A percentile compares a stretch with the other conserved stretches of the same genome.
Conservation (phyloP, 441 rosid species). For the Erodium texanum region DNA sequence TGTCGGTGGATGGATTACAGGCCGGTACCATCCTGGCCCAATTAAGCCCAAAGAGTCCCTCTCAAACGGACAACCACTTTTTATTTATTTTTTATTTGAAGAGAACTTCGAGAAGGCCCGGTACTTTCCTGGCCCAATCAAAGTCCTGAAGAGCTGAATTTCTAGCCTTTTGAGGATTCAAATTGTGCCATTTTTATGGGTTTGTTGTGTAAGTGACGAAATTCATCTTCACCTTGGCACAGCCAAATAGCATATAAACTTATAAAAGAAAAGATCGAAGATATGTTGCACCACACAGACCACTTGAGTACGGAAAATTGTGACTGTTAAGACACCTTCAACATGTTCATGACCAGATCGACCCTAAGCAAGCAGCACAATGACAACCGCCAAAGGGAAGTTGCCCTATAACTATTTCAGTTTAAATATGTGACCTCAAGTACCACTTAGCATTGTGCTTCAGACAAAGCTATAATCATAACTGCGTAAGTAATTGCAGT, state of each 20-base stretch:
- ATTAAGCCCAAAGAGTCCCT: too few species aligned
- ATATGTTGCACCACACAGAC: too few species aligned
- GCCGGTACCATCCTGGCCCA: too few species aligned
- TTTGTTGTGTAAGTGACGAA: background rate
- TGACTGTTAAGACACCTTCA: background rate
- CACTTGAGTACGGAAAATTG: too few species aligned
- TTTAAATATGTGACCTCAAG: background rate
- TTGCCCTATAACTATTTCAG: constrained; percentile 4
- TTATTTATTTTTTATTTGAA: too few species aligned
- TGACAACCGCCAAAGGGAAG: background rate
- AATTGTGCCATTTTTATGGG: background rate
- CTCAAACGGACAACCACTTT: too few species aligned
- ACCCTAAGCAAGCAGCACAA: background rate
- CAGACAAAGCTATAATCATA: too few species aligned
- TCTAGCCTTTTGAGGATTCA: background rate
- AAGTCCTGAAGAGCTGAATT: too few species aligned
- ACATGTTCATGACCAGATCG: background rate
- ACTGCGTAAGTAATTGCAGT: too few species aligned
- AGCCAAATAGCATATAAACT: background rate
- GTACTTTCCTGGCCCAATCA: too few species aligned
- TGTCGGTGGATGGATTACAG: too few species aligned
- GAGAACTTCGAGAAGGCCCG: too few species aligned
- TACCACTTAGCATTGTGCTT: background rate
- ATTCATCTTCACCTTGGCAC: background rate
- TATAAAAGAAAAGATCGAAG: background rate